Evolutionary conservation across 257 asterid genomes (phyloP).

Genomic region (Salvia hispanica): DNA sequence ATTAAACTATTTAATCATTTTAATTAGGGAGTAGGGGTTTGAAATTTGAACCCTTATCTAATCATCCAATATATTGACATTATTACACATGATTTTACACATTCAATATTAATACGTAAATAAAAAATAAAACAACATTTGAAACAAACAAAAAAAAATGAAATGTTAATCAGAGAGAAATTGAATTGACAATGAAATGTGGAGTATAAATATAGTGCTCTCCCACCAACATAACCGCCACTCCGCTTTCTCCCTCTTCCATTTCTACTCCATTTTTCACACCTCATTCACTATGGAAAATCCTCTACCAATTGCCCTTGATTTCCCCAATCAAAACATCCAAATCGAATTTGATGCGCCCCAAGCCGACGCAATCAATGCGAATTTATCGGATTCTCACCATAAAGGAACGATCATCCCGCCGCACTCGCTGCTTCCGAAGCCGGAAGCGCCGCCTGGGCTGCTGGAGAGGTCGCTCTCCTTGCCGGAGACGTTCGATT

Average conservation of each 20-base stretch:
- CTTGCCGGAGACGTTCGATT: constrained; percentile 51
- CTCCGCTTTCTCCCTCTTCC: constrained; percentile 30
- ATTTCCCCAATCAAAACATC: constrained; percentile 9
- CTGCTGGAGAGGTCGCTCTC: constrained; percentile 48
- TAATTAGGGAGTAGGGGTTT: no score
- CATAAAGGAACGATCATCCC: constrained; percentile 26
- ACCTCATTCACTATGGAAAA: constrained; percentile 10
- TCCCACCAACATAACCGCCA: constrained; percentile 37
- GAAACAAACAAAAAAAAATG: neutral
- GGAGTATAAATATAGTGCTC: neutral
- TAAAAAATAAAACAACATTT: no score
- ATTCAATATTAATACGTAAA: no score
- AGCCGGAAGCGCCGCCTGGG: constrained; percentile 78
- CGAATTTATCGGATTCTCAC: constrained; percentile 25
- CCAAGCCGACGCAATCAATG: constrained; percentile 19
- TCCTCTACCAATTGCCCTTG: constrained; percentile 25
- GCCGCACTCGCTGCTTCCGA: constrained; percentile 71
- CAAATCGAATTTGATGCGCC: constrained; percentile 14
- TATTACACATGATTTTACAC: no score
- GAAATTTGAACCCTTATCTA: no score
- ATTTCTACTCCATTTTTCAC: constrained; percentile 4
- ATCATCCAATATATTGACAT: no score
- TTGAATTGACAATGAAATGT: no score
- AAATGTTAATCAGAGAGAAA: no score
- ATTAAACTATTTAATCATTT: no score